Evolutionary conservation across 495 filamentous ascomycete genomes (phyloP).

Genomic region (Daldinia concentrica): DNA sequence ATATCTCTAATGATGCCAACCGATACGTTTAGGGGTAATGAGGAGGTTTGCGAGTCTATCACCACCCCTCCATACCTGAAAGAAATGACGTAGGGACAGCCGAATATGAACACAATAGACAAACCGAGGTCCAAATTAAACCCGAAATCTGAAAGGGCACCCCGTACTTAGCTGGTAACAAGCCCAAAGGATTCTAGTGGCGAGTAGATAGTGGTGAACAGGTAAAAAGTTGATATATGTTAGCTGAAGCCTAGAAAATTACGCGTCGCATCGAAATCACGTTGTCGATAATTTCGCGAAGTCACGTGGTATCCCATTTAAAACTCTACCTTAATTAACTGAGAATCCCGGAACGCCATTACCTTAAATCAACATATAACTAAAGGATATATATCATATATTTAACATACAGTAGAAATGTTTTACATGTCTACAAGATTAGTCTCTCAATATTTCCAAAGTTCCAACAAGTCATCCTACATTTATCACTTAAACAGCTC

Average conservation of each 20-base stretch:
- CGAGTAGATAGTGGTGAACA: not conserved
- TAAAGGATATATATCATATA: too few relatives aligned
- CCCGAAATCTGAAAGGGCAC: too few relatives aligned
- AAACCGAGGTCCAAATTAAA: too few relatives aligned
- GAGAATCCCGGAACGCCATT: not conserved
- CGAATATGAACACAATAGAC: not conserved
- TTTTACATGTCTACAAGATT: not conserved
- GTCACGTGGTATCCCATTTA: conserved; percentile 39
- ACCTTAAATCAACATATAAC: not conserved
- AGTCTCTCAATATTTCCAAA: not conserved
- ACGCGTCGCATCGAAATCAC: conserved; percentile 1
- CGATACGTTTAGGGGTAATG: not conserved
- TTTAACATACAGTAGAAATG: not conserved
- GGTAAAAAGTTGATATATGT: not conserved
- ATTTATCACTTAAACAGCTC: not conserved
- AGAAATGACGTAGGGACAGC: not conserved
- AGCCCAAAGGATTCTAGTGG: not conserved
- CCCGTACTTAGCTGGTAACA: too few relatives aligned
- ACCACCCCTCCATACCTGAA: not conserved
- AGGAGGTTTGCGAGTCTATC: not conserved
- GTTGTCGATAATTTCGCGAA: conserved; percentile 29
- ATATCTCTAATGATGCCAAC: not conserved
- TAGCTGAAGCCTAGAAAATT: not conserved
- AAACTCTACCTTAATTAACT: not conserved
- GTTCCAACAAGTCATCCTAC: not conserved